These are phyloP conservation scores for Podospora pseudoanserina DNA, from an alignment of 495 filamentous ascomycete species.

Conservation along the genomic window DNA sequence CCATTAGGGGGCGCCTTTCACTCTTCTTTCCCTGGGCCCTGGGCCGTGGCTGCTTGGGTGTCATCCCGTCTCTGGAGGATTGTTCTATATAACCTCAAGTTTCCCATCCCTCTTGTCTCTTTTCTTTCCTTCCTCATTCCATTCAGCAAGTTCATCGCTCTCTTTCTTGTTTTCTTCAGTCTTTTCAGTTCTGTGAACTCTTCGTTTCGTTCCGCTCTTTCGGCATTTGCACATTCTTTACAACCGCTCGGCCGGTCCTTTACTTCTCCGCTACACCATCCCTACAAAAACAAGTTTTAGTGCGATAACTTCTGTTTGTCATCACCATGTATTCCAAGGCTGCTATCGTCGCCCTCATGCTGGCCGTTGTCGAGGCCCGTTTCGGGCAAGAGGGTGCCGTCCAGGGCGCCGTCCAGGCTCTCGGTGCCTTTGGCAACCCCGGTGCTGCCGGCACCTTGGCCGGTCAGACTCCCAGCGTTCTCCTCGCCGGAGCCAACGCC, in stretches of 20 bases:
- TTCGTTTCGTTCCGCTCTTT: slow-evolving; percentile 43
- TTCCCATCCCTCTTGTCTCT: slow-evolving; percentile 3
- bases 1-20: slow-evolving; percentile 26
- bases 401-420: slow-evolving; percentile 40
- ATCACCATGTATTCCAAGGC: slow-evolving; percentile 47
- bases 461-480: slow-evolving; percentile 47
- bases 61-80: slow-evolving; percentile 19
- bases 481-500: slow-evolving; percentile 55
- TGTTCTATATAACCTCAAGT: slow-evolving; percentile 30
- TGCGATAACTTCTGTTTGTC: slow-evolving; percentile 16
- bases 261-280: slow-evolving; percentile 26
- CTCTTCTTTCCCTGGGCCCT: slow-evolving; percentile 14
- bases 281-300: slow-evolving; percentile 26
- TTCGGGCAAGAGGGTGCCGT: slow-evolving; percentile 54
- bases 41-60: slow-evolving; percentile 14
- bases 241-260: slow-evolving; percentile 40
- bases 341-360: slow-evolving; percentile 38
- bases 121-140: slow-evolving; percentile 38
- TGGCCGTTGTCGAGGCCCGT: slow-evolving; percentile 50
- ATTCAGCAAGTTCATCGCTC: slow-evolving; percentile 32
- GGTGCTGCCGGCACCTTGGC: slow-evolving; percentile 55
- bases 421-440: slow-evolving; percentile 46
- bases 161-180: slow-evolving; percentile 30
- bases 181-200: slow-evolving; percentile 50
- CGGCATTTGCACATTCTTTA: slow-evolving; percentile 35